A percentile compares a stretch with the other conserved stretches of the same genome.
Conservation (phyloP, 208 protist genomes). For the Trypanosomatidae sp. region DNA sequence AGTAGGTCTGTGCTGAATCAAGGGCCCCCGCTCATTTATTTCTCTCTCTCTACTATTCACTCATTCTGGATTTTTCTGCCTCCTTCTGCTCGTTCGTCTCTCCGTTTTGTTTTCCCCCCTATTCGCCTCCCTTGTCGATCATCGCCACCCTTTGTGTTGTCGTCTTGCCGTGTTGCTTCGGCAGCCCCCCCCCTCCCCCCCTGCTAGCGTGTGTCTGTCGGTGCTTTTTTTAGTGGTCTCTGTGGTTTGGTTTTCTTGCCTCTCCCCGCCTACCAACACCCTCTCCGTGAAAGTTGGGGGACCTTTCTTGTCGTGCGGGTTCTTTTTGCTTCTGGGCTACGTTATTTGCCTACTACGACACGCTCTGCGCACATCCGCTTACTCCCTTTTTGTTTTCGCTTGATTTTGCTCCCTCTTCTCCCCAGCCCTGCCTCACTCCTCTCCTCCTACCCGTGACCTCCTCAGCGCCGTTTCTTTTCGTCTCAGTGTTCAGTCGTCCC, state of each 20-base stretch:
- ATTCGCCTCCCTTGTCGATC: constrained; percentile 7
- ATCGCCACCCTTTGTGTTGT: neutral
- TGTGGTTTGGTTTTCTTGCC: neutral
- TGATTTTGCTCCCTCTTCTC: neutral
- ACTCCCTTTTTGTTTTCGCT: neutral
- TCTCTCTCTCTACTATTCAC: neutral
- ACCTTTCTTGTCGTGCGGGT: neutral
- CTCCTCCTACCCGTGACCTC: neutral
- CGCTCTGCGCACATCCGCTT: neutral
- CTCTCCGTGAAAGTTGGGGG: neutral
- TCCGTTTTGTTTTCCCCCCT: constrained; percentile 6
- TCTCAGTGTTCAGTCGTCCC: neutral
- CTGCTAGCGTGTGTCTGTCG: neutral
- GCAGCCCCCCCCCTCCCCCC: neutral
- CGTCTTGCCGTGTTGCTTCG: neutral
- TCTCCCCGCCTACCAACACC: neutral
- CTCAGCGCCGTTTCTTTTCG: neutral
- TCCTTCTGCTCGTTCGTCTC: neutral
- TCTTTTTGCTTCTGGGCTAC: neutral
- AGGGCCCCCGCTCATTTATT: neutral
- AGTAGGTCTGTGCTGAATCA: neutral
- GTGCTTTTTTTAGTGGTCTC: neutral
- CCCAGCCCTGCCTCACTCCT: neutral
- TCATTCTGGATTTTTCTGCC: neutral
- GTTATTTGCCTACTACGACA: neutral